Evolutionary conservation across 208 protist genomes (phyloP).

Genomic region (Acanthamoeba culbertsoni): DNA sequence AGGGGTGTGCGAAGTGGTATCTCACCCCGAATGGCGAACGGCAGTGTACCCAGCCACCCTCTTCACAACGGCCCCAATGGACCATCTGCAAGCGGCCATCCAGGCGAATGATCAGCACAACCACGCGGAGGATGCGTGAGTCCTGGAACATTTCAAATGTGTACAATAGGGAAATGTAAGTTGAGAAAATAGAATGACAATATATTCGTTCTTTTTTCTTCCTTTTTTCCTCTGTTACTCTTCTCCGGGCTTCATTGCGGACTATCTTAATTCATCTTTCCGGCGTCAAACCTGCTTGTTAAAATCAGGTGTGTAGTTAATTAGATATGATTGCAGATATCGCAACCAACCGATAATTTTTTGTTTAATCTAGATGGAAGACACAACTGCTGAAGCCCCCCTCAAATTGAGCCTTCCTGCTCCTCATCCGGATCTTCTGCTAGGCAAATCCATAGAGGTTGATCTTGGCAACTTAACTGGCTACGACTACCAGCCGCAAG

Average conservation of each 20-base stretch:
- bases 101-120: not conserved
- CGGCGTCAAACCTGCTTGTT: too few species aligned
- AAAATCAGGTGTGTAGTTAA: too few species aligned
- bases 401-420: not conserved
- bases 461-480: constrained; percentile 46
- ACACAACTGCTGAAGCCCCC: not conserved
- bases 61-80: constrained; percentile 72
- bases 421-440: constrained; percentile 11
- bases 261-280: too few species aligned
- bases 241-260: too few species aligned
- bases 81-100: not conserved
- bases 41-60: constrained; percentile 72
- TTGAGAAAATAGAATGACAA: not conserved
- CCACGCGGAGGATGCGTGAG: not conserved
- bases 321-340: too few species aligned
- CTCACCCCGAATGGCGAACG: constrained; percentile 72
- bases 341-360: too few species aligned
- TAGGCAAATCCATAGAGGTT: constrained; percentile 33
- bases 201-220: not conserved
- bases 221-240: too few species aligned
- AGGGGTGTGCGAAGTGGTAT: constrained; percentile 52
- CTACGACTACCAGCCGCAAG: constrained; percentile 26
- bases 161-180: too few species aligned
- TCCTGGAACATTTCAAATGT: not conserved
- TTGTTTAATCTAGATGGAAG: not conserved